A percentile compares a stretch with the other conserved stretches of the same genome.
Conservation (phyloP, 805 yeast genomes). For the Wickerhamiella kurtzmanii region DNA sequence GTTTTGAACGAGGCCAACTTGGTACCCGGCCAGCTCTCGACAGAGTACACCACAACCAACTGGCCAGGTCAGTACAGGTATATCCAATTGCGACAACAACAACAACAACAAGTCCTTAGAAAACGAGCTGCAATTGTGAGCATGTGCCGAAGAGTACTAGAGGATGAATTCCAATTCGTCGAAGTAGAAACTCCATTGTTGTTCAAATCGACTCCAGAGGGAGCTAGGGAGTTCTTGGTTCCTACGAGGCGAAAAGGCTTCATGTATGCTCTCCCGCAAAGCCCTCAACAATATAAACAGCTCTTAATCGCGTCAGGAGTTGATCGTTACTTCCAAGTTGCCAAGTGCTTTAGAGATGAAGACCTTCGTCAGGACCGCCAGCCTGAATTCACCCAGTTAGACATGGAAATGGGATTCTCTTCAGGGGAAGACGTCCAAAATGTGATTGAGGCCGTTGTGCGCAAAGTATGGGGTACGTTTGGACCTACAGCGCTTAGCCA, state of each 20-base stretch:
- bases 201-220: conserved; percentile 95
- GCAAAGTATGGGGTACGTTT: conserved; percentile 41
- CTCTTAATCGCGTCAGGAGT: conserved; percentile 89
- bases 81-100: conserved; percentile 51
- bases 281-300: conserved; percentile 97
- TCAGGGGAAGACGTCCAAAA: conserved; percentile 50
- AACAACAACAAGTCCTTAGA: conserved; percentile 20
- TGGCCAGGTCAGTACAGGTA: conserved; percentile 74
- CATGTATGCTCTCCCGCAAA: conserved; percentile 88
- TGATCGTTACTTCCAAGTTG: conserved; percentile 73
- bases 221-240: conserved; percentile 89
- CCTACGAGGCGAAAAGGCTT: conserved; percentile 57
- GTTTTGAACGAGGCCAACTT: conserved; percentile 50
- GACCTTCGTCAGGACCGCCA: conserved; percentile 90
- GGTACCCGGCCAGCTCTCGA: conserved; percentile 49
- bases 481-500: conserved; percentile 26
- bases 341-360: conserved; percentile 91
- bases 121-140: conserved; percentile 26
- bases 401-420: conserved; percentile 83
- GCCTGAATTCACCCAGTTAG: conserved; percentile 97
- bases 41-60: conserved; percentile 34
- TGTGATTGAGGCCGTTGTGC: conserved; percentile 47
- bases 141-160: conserved; percentile 28
- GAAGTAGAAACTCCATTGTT: conserved; percentile 89
- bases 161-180: conserved; percentile 35